Conservation (phyloP, 495 filamentous ascomycete species). For the Thermochaetoides thermophila region DNA sequence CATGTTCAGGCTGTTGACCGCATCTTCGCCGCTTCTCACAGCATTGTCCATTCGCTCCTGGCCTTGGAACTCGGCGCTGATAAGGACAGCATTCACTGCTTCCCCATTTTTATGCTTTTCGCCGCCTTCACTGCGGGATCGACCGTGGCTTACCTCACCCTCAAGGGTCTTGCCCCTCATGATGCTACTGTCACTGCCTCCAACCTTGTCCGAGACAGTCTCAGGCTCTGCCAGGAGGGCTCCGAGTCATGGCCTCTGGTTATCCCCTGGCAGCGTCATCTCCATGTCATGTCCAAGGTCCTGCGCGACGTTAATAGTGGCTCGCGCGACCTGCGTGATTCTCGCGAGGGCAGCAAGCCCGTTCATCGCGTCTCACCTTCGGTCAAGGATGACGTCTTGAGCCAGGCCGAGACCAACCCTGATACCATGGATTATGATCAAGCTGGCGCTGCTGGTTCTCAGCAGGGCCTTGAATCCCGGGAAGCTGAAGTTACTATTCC, state of each 20-base stretch:
- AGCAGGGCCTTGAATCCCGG: conserved; percentile 20
- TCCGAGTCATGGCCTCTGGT: conserved; percentile 34
- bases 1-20: conserved; percentile 28
- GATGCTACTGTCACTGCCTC: conserved; percentile 32
- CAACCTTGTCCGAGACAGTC: conserved; percentile 31
- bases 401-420: conserved; percentile 27
- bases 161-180: conserved; percentile 32
- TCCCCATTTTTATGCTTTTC: conserved; percentile 38
- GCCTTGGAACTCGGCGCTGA: conserved; percentile 32
- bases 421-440: conserved; percentile 35
- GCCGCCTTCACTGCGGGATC: conserved; percentile 36
- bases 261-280: conserved; percentile 35
- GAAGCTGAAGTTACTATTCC: conserved; percentile 29
- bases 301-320: conserved; percentile 24
- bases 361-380: conserved; percentile 19
- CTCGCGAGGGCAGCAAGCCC: conserved; percentile 16
- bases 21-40: conserved; percentile 35
- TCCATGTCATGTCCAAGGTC: conserved; percentile 36
- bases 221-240: conserved; percentile 33
- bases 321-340: conserved; percentile 8
- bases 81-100: conserved; percentile 34
- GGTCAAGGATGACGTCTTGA: conserved; percentile 30
- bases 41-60: conserved; percentile 29
- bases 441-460: conserved; percentile 10
- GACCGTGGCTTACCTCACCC: conserved; percentile 34